Evolutionary conservation across 2,329 filamentous ascomycete species (phyloP).

Genomic region (Diaporthe ampelina): DNA sequence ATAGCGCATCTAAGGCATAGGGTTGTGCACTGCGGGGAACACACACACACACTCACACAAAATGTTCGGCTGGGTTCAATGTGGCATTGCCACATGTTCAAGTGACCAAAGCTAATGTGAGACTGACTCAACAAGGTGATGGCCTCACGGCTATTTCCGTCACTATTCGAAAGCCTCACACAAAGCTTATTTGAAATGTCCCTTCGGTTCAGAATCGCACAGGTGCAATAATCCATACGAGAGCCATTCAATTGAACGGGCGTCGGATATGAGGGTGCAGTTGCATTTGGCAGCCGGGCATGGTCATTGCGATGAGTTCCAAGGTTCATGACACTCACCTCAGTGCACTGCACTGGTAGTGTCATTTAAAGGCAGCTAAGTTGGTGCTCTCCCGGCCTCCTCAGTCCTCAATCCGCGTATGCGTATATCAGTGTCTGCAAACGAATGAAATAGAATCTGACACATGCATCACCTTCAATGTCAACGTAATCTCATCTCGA

Average conservation of each 20-base stretch:
- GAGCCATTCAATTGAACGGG: too few relatives aligned
- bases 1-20: not conserved
- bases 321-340: too few relatives aligned
- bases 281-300: not conserved
- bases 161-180: too few relatives aligned
- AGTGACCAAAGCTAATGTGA: constrained; percentile 18
- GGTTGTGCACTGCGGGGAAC: constrained; percentile 21
- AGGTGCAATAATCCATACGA: not conserved
- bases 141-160: too few relatives aligned
- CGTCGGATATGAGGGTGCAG: too few relatives aligned
- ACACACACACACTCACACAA: not conserved
- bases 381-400: too few relatives aligned
- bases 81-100: not conserved
- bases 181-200: not conserved
- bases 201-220: too few relatives aligned
- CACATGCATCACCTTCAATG: not conserved
- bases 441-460: not conserved
- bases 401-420: not conserved
- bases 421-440: too few relatives aligned
- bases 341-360: constrained; percentile 39
- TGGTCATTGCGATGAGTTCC: not conserved
- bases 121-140: constrained; percentile 1
- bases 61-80: constrained; percentile 9
- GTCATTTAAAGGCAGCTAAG: constrained; percentile 41
- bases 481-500: too few relatives aligned